phyloP scores from a whole-genome alignment of 495 filamentous ascomycete species.

The Trichoderma virens region DNA sequence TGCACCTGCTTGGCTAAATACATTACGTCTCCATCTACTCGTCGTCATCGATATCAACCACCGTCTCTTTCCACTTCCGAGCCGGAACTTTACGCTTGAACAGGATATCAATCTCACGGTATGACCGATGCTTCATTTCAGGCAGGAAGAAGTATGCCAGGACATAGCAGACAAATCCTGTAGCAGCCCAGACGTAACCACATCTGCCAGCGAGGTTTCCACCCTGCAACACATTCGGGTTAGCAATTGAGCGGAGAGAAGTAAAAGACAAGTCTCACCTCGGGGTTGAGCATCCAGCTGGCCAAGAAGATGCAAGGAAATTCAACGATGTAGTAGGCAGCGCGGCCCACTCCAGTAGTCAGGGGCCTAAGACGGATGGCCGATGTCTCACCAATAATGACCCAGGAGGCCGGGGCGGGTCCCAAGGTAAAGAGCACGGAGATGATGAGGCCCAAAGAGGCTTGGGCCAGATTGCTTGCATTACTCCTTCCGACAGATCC shows the following conservation, averaged over 20 bases:
- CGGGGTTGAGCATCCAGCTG: slow-evolving; percentile 43
- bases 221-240: background rate
- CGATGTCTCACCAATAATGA: slow-evolving; percentile 53
- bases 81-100: slow-evolving; percentile 41
- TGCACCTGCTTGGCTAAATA: background rate
- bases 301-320: slow-evolving; percentile 48
- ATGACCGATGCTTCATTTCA: slow-evolving; percentile 28
- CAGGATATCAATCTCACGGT: slow-evolving; percentile 31
- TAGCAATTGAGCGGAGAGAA: background rate
- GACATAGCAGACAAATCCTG: slow-evolving; percentile 24
- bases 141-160: slow-evolving; percentile 27
- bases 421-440: slow-evolving; percentile 43
- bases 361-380: slow-evolving; percentile 48
- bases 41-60: slow-evolving; percentile 40
- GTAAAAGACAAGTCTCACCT: slow-evolving; percentile 11
- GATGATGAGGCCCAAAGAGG: slow-evolving; percentile 48
- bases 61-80: slow-evolving; percentile 45
- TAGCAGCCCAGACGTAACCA: slow-evolving; percentile 36
- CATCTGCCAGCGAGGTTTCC: slow-evolving; percentile 43
- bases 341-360: slow-evolving; percentile 50
- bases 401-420: slow-evolving; percentile 46
- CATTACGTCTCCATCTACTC: background rate
- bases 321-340: slow-evolving; percentile 43
- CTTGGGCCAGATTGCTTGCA: slow-evolving; percentile 37
- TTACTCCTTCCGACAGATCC: slow-evolving; percentile 29